Conservation (phyloP, 2,329 filamentous ascomycete genomes). For the Penicillium psychrosexuale region DNA sequence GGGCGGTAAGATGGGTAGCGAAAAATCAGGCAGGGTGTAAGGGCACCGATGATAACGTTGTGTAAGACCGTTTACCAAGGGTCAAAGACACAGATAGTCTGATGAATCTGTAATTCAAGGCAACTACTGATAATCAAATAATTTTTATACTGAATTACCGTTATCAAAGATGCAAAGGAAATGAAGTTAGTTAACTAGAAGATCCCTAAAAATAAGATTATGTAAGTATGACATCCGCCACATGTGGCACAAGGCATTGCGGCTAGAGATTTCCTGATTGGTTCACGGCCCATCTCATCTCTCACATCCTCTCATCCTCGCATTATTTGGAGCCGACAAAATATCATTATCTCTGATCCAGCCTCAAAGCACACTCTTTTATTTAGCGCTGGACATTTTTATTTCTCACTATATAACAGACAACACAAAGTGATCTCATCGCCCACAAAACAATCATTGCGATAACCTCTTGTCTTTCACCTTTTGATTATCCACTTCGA, state of each 20-base stretch:
- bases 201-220: neutral
- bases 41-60: too few relatives aligned
- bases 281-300: neutral
- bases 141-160: neutral
- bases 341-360: neutral
- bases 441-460: neutral
- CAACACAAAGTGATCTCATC: neutral
- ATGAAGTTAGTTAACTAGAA: neutral
- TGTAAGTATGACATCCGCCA: neutral
- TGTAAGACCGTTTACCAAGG: neutral
- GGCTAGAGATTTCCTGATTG: constrained; percentile 7
- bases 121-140: neutral
- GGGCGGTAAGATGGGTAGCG: too few relatives aligned
- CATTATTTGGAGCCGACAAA: neutral
- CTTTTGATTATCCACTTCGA: neutral
- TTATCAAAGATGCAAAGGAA: neutral
- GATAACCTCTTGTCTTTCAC: neutral
- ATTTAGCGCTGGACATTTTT: neutral
- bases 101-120: neutral
- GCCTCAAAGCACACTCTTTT: neutral
- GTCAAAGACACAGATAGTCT: neutral
- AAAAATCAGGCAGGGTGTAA: too few relatives aligned
- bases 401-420: neutral
- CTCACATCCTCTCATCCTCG: constrained; percentile 1
- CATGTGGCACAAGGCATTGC: neutral